A percentile compares a stretch with the other conserved stretches of the same genome.
phyloP scores from a whole-genome alignment of 108 stramenopile species.

The Fragilaria crotonensis region DNA sequence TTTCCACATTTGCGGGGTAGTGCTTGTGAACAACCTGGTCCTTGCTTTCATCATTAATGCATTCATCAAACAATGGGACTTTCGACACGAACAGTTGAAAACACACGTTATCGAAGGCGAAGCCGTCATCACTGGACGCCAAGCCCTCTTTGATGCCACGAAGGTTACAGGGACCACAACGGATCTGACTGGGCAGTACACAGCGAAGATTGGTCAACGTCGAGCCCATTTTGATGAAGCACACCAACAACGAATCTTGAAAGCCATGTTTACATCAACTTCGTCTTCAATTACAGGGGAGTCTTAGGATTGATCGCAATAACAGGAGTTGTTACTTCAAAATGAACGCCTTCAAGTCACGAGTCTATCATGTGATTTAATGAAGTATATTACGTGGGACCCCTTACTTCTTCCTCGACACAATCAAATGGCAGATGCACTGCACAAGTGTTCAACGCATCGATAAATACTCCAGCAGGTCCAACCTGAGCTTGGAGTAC shows the following conservation, averaged over 20 bases:
- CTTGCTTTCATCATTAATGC: slow-evolving; percentile 71
- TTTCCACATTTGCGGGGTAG: slow-evolving; percentile 66
- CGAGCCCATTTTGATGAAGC: slow-evolving; percentile 18
- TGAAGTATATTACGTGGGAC: no score
- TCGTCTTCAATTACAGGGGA: neutral
- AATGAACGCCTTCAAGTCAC: no score
- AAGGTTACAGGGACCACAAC: slow-evolving; percentile 58
- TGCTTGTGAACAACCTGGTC: slow-evolving; percentile 70
- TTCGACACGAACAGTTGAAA: slow-evolving; percentile 14
- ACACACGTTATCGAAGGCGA: slow-evolving; percentile 34
- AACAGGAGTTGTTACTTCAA: no score
- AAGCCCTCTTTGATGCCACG: slow-evolving; percentile 38
- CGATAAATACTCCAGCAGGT: no score
- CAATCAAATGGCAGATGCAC: no score
- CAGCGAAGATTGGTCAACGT: slow-evolving; percentile 19
- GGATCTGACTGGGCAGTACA: slow-evolving; percentile 24
- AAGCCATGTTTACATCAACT: neutral
- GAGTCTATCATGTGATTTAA: no score
- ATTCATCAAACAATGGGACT: slow-evolving; percentile 51
- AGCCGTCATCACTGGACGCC: slow-evolving; percentile 36
- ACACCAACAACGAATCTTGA: slow-evolving; percentile 11
- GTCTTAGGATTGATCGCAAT: no score
- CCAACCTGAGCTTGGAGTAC: no score
- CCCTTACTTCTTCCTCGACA: no score
- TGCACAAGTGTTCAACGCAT: no score